A percentile compares a stretch with the other conserved stretches of the same genome.
Evolutionary conservation across 1,139 yeast species (phyloP).

Genomic region (Protomyces pachydermus): DNA sequence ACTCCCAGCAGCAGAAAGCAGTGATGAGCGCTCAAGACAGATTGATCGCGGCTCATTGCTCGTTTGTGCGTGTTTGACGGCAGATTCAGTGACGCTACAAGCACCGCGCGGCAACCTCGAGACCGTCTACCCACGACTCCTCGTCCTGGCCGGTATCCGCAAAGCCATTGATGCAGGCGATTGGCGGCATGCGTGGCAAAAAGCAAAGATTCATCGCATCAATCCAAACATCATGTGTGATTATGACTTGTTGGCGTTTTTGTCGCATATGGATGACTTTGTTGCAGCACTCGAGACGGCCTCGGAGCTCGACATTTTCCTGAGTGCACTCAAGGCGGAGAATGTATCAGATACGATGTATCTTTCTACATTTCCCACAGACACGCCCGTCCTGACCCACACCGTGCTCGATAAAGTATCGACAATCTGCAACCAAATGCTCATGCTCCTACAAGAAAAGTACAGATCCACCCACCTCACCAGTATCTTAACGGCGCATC

Average conservation of each 20-base stretch:
- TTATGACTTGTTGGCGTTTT: slow-evolving; percentile 67
- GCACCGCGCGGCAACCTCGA: slow-evolving; percentile 96
- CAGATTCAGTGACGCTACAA: slow-evolving; percentile 75
- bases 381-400: background rate
- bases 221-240: slow-evolving; percentile 87
- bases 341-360: slow-evolving; percentile 82
- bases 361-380: slow-evolving; percentile 53
- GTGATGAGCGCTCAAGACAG: slow-evolving; percentile 78
- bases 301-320: slow-evolving; percentile 77
- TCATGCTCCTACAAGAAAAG: slow-evolving; percentile 51
- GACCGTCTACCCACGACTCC: slow-evolving; percentile 85
- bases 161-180: slow-evolving; percentile 53
- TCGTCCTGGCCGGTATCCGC: slow-evolving; percentile 83
- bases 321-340: slow-evolving; percentile 55
- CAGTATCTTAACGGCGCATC: slow-evolving; percentile 82
- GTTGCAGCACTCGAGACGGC: slow-evolving; percentile 64
- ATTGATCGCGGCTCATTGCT: slow-evolving; percentile 87
- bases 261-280: slow-evolving; percentile 60
- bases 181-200: slow-evolving; percentile 66
- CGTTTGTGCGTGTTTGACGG: slow-evolving; percentile 76
- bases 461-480: slow-evolving; percentile 61
- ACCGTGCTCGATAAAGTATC: slow-evolving; percentile 55
- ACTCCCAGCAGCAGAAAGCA: slow-evolving; percentile 23
- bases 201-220: slow-evolving; percentile 87
- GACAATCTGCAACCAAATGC: slow-evolving; percentile 65